A percentile compares a stretch with the other conserved stretches of the same genome.
phyloP scores from a whole-genome alignment of 495 filamentous ascomycete genomes.

The Jackrogersella minutella region DNA sequence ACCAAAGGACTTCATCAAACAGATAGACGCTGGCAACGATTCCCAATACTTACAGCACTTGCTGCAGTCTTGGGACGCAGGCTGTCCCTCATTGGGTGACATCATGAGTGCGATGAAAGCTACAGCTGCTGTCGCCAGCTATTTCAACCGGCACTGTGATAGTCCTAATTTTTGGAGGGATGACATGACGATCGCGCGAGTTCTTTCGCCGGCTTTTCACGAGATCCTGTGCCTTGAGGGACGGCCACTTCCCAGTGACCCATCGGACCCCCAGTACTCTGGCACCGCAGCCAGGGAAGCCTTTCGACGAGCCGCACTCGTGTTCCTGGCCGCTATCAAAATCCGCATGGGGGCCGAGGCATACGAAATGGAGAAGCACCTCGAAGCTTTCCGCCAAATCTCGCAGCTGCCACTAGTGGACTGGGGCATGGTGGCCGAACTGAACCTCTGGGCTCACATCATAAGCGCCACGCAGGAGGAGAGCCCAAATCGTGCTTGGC shows the following conservation, averaged over 20 bases:
- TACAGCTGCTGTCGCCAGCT: conserved; percentile 37
- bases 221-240: conserved; percentile 36
- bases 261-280: conserved; percentile 24
- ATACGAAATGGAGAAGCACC: conserved; percentile 31
- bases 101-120: conserved; percentile 36
- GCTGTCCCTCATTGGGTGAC: conserved; percentile 37
- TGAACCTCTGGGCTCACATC: conserved; percentile 43
- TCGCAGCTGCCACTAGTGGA: conserved; percentile 35
- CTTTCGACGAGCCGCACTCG: conserved; percentile 33
- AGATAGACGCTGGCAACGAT: conserved; percentile 25
- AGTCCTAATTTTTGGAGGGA: conserved; percentile 31
- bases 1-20: conserved; percentile 19
- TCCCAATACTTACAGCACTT: conserved; percentile 25
- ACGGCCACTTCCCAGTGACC: conserved; percentile 24
- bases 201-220: conserved; percentile 35
- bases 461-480: conserved; percentile 36
- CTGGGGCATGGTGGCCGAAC: conserved; percentile 37
- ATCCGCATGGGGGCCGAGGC: conserved; percentile 23
- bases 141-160: conserved; percentile 27
- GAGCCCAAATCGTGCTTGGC: conserved; percentile 35
- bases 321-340: conserved; percentile 38
- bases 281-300: conserved; percentile 39
- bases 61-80: conserved; percentile 27
- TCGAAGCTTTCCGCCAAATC: conserved; percentile 41
- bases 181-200: conserved; percentile 31